These are phyloP conservation scores for Euphorbia lathyris DNA, from an alignment of 345 rosid genomes.

Conservation along the genomic window DNA sequence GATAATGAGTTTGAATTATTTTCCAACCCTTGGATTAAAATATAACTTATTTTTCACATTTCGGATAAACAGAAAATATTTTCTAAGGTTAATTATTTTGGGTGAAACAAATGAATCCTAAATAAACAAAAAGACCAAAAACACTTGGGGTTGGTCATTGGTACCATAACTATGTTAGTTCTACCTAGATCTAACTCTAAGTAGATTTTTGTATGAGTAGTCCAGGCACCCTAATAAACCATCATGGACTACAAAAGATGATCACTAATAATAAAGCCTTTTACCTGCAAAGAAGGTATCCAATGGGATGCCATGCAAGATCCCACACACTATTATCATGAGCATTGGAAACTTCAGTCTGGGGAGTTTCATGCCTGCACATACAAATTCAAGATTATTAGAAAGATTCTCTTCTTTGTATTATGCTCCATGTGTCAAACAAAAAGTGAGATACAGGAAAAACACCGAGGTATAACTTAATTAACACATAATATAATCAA, in stretches of 20 bases:
- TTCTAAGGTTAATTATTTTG: no score
- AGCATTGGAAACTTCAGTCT: slow-evolving; percentile 74
- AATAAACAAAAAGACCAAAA: background rate
- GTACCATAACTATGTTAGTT: background rate
- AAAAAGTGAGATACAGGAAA: background rate
- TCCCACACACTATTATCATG: slow-evolving; percentile 97
- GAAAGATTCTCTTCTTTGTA: background rate
- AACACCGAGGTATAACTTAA: background rate
- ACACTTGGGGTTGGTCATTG: no score
- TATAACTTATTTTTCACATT: no score
- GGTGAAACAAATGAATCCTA: no score
- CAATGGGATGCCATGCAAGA: slow-evolving; percentile 98
- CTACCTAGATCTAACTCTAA: no score
- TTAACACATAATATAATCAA: background rate
- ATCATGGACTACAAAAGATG: background rate
- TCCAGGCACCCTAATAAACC: background rate
- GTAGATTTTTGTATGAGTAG: no score
- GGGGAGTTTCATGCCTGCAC: slow-evolving; percentile 91
- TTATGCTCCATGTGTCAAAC: background rate
- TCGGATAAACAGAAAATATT: no score
- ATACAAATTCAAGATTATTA: slow-evolving; percentile 13
- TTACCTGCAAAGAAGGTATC: slow-evolving; percentile 98
- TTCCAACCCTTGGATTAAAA: no score
- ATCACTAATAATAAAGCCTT: slow-evolving; percentile 2
- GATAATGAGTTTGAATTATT: no score